phyloP scores from a whole-genome alignment of 2,329 filamentous ascomycete species.

The Colletotrichum chlorophyti region DNA sequence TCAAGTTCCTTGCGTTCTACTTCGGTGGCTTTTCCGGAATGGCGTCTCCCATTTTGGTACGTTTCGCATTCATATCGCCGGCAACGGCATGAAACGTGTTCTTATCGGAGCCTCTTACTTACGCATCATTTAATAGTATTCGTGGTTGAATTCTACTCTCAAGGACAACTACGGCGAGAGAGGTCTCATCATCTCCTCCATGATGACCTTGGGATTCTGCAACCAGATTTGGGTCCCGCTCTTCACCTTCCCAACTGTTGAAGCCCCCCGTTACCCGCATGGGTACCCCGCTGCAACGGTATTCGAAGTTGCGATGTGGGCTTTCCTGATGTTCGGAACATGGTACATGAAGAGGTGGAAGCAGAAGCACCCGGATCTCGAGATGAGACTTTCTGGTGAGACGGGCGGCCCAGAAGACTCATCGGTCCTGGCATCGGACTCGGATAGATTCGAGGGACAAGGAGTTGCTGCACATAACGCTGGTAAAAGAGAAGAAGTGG shows the following conservation, averaged over 20 bases:
- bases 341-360: slow-evolving; percentile 38
- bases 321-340: slow-evolving; percentile 34
- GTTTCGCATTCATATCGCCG: too few relatives aligned
- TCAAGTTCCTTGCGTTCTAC: slow-evolving; percentile 41
- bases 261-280: slow-evolving; percentile 34
- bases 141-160: slow-evolving; percentile 40
- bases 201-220: slow-evolving; percentile 43
- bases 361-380: slow-evolving; percentile 30
- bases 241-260: slow-evolving; percentile 37
- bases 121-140: slow-evolving; percentile 29
- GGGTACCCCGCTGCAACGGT: slow-evolving; percentile 36
- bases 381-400: slow-evolving; percentile 28
- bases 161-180: slow-evolving; percentile 41
- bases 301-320: slow-evolving; percentile 37
- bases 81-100: too few relatives aligned
- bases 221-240: slow-evolving; percentile 38
- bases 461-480: not conserved
- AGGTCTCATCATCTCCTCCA: slow-evolving; percentile 40
- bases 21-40: slow-evolving; percentile 38
- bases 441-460: slow-evolving; percentile 6
- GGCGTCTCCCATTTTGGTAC: slow-evolving; percentile 36
- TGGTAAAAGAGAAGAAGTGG: not conserved
- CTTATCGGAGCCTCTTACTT: not conserved
- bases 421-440: slow-evolving; percentile 9
- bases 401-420: not conserved